These are phyloP conservation scores for Goffeauzyma gilvescens DNA, from an alignment of 768 basidiomycete genomes.

Conservation along the genomic window DNA sequence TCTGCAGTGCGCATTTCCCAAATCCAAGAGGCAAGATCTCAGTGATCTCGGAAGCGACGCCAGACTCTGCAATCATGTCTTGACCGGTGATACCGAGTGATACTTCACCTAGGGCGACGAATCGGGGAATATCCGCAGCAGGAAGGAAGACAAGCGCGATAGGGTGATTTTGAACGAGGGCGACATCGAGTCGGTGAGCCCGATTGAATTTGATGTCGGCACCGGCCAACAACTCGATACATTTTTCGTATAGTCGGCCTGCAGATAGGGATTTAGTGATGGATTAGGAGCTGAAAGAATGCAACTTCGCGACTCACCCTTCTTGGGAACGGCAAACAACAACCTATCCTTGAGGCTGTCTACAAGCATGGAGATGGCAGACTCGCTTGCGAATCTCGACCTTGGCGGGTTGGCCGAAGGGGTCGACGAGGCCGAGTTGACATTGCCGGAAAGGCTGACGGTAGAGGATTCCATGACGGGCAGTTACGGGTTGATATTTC, in stretches of 20 bases:
- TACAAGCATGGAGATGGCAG: constrained; percentile 40
- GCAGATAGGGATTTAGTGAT: no score
- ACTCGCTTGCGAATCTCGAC: constrained; percentile 26
- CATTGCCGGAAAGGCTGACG: constrained; percentile 2
- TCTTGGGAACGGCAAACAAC: constrained; percentile 93
- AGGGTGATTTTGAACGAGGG: constrained; percentile 76
- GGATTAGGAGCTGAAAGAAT: no score
- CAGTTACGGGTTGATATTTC: no score
- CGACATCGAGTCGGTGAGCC: constrained; percentile 72
- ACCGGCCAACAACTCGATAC: constrained; percentile 62
- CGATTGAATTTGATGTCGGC: constrained; percentile 90
- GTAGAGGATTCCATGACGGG: no score
- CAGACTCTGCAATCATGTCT: constrained; percentile 81
- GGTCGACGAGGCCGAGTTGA: constrained; percentile 9
- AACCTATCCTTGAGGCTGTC: constrained; percentile 66
- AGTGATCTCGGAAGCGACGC: constrained; percentile 57
- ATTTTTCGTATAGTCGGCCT: constrained; percentile 84
- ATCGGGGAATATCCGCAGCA: constrained; percentile 90
- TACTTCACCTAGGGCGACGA: constrained; percentile 92
- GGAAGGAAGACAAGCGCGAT: constrained; percentile 93
- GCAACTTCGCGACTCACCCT: constrained; percentile 41
- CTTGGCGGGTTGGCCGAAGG: constrained; percentile 10
- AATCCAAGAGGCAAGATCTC: constrained; percentile 72
- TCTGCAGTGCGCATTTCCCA: constrained; percentile 63
- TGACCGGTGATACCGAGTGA: constrained; percentile 84